Evolutionary conservation across 805 yeast species (phyloP).

Genomic region (Candida argentea): DNA sequence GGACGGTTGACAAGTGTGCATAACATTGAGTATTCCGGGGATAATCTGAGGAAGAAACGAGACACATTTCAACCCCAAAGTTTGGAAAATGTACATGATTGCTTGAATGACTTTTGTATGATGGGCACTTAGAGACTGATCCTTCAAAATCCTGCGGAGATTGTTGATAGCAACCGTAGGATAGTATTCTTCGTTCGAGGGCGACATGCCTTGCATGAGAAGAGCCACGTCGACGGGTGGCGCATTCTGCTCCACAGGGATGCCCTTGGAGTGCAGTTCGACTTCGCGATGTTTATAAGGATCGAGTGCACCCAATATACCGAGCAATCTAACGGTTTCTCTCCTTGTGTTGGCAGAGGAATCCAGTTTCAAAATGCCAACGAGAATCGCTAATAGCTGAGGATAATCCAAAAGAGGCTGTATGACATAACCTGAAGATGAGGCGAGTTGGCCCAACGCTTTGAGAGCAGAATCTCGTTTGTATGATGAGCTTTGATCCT

Average conservation of each 20-base stretch:
- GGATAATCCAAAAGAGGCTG: constrained; percentile 91
- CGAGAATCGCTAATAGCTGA: constrained; percentile 70
- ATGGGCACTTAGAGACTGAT: constrained; percentile 73
- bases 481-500: constrained; percentile 82
- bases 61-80: constrained; percentile 81
- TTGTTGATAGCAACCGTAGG: constrained; percentile 91
- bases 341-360: constrained; percentile 63
- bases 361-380: constrained; percentile 75
- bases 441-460: constrained; percentile 79
- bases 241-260: constrained; percentile 65
- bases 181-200: constrained; percentile 84
- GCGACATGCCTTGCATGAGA: constrained; percentile 89
- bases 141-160: constrained; percentile 73
- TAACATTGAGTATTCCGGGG: constrained; percentile 78
- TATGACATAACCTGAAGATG: constrained; percentile 90
- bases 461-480: constrained; percentile 85
- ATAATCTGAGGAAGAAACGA: constrained; percentile 81
- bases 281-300: constrained; percentile 93
- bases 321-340: constrained; percentile 82
- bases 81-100: constrained; percentile 80
- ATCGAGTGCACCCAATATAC: constrained; percentile 92
- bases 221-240: constrained; percentile 87
- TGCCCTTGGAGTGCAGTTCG: constrained; percentile 54
- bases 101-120: constrained; percentile 94
- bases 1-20: constrained; percentile 70